Conservation (phyloP, 1,284 basidiomycete genomes). For the Sphaerobolus stellatus region DNA sequence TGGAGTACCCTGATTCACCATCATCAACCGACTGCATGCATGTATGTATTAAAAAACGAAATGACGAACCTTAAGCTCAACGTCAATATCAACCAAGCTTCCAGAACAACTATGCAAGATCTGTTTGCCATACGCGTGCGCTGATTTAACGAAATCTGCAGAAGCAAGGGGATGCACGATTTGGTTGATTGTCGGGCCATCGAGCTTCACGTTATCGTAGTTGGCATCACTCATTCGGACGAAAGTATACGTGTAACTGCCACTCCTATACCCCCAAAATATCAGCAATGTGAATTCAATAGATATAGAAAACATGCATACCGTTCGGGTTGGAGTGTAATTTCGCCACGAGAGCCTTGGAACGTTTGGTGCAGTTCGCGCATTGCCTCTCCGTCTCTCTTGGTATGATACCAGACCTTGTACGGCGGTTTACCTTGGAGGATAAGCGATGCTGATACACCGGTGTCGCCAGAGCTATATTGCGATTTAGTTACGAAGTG, state of each 20-base stretch:
- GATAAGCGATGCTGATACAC: slow-evolving; percentile 83
- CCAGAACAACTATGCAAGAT: slow-evolving; percentile 63
- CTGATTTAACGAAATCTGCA: slow-evolving; percentile 64
- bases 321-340: slow-evolving; percentile 83
- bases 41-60: slow-evolving; percentile 1
- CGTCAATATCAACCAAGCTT: slow-evolving; percentile 67
- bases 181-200: slow-evolving; percentile 77
- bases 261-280: slow-evolving; percentile 52
- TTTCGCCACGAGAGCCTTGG: slow-evolving; percentile 73
- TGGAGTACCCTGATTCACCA: slow-evolving; percentile 67
- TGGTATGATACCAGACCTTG: slow-evolving; percentile 74
- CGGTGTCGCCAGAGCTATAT: slow-evolving; percentile 87
- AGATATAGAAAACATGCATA: background rate
- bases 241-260: slow-evolving; percentile 88
- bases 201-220: slow-evolving; percentile 73
- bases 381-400: slow-evolving; percentile 65
- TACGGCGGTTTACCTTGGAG: slow-evolving; percentile 92
- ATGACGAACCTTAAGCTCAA: slow-evolving; percentile 67
- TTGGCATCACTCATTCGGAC: slow-evolving; percentile 78
- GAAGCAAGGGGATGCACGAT: slow-evolving; percentile 85
- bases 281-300: background rate
- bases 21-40: slow-evolving; percentile 1
- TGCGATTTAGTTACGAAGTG: background rate
- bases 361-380: slow-evolving; percentile 63
- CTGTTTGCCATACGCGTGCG: slow-evolving; percentile 53